phyloP scores from a whole-genome alignment of 768 basidiomycete species.

The Mrakia gelida region DNA sequence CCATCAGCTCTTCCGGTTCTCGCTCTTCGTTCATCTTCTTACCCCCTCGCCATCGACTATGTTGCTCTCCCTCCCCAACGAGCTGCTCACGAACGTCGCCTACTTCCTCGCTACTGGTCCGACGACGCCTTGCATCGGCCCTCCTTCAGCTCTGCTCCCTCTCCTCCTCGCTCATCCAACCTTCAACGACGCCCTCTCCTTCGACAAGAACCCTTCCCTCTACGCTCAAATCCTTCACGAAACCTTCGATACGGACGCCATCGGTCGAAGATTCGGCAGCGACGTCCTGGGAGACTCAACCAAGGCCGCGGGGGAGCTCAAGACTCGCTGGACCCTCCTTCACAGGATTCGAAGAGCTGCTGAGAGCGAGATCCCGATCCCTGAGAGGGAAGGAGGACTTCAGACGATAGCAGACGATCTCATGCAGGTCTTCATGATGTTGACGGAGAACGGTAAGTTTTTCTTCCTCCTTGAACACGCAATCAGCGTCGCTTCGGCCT shows the following conservation, averaged over 20 bases:
- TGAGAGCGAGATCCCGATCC: not conserved
- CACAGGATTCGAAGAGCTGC: not conserved
- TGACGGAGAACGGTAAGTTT: conserved; percentile 30
- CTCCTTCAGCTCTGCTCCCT: not conserved
- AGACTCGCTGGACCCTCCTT: not conserved
- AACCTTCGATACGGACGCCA: conserved; percentile 1
- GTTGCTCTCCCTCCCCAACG: conserved; percentile 13
- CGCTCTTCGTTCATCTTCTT: too few species aligned
- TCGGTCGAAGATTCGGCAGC: not conserved
- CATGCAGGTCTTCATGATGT: conserved; percentile 15
- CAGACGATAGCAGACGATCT: not conserved
- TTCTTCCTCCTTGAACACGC: not conserved
- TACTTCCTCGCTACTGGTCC: not conserved
- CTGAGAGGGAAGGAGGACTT: not conserved
- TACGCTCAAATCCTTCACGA: conserved; percentile 7
- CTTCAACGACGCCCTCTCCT: conserved; percentile 6
- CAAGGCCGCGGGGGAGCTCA: conserved; percentile 20
- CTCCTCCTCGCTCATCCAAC: conserved; percentile 4
- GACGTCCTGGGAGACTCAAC: not conserved
- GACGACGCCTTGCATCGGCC: not conserved
- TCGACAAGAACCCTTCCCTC: conserved; percentile 19
- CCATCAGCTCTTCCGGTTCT: too few species aligned
- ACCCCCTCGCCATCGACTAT: not conserved
- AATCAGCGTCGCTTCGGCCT: not conserved
- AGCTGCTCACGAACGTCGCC: conserved; percentile 17